Evolutionary conservation across 116 monocot species (phyloP).

Genomic region (Posidonia oceanica): DNA sequence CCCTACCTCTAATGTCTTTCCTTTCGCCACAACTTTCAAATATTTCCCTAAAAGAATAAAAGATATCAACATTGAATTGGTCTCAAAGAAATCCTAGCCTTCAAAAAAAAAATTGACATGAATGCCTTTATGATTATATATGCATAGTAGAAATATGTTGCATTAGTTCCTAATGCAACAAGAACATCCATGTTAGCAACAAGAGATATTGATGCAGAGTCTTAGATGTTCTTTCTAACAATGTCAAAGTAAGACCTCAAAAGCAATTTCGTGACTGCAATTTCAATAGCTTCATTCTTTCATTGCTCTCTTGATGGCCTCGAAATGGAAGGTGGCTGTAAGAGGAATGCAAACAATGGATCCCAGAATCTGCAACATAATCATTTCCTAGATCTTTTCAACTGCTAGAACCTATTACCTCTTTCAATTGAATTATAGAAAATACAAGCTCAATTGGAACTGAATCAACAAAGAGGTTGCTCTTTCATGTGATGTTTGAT

Average conservation of each 20-base stretch:
- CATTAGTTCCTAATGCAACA: too few species aligned
- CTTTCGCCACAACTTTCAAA: conserved; percentile 72
- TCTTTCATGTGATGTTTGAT: conserved; percentile 21
- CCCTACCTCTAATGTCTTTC: conserved; percentile 72
- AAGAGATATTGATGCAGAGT: conserved; percentile 5
- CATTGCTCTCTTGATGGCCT: conserved; percentile 16
- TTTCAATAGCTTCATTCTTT: conserved; percentile 23
- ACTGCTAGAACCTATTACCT: conserved; percentile 12
- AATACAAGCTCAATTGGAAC: conserved; percentile 17
- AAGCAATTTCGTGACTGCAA: conserved; percentile 44
- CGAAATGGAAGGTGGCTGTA: conserved; percentile 19
- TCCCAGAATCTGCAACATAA: not conserved
- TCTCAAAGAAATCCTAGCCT: conserved; percentile 88
- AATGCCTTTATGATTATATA: conserved; percentile 28
- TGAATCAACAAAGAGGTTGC: conserved; percentile 13
- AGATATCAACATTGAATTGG: conserved; percentile 87
- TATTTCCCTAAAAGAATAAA: conserved; percentile 91
- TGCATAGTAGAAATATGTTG: too few species aligned
- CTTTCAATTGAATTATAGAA: conserved; percentile 43
- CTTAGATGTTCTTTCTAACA: conserved; percentile 58
- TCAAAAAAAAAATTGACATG: conserved; percentile 43
- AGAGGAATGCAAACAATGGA: not conserved
- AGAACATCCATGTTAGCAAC: too few species aligned
- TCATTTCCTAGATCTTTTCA: not conserved
- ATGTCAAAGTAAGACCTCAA: conserved; percentile 70